Evolutionary conservation across 1,284 basidiomycete species (phyloP), one percentile per base, ranked within the genome.

Genomic region (Bondarzewia mesenterica): DNA sequence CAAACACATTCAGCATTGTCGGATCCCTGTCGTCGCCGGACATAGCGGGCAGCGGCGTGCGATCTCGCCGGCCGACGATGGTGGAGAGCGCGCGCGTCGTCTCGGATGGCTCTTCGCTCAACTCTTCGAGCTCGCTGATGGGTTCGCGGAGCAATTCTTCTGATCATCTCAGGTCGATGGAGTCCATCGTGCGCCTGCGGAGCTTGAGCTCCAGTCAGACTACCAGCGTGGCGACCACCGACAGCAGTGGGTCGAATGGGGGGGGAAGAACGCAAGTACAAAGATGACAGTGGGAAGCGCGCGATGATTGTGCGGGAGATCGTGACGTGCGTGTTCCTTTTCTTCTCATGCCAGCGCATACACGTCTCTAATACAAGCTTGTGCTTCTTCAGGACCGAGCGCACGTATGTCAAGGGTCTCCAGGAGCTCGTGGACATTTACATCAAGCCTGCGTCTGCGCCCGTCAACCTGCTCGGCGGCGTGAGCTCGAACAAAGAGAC

Each of bases 371-470:
- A 58, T 35, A 38, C 22, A n/a, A 32, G 29, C 4, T n/a, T 10
- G 12, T 32, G 29, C 45, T 27, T 25, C 48, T 48, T 60, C 57
- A 91, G 88, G 59, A 98, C 95, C 39, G 95, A 99, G 66, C 78
- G 90, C 53, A 94, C 94, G 1, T 99, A 99, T 65, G 91, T 97
- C 50, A 88, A 88, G 57, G 89, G 91, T 12, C 69, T 99, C 20
- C 83, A 89, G 61, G 95, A 97, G 66, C 78, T 99, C 22, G 83
- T 94, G 45, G 89, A 94, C 51, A 96, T 99, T 52, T 99, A 99
- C 63, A 89, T 99, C 66, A 85, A 81, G 58, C 92, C 93, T 32
- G 86, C 89, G 4, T 72, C 78, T n/a, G 76, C 78, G 36, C 74
- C 85, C 3, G 79, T 87, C 49, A 83, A 80, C 49, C 71, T 85